A percentile compares a stretch with the other conserved stretches of the same genome.
phyloP scores from a whole-genome alignment of 2,329 filamentous ascomycete genomes.

The Thielaviopsis punctulata region DNA sequence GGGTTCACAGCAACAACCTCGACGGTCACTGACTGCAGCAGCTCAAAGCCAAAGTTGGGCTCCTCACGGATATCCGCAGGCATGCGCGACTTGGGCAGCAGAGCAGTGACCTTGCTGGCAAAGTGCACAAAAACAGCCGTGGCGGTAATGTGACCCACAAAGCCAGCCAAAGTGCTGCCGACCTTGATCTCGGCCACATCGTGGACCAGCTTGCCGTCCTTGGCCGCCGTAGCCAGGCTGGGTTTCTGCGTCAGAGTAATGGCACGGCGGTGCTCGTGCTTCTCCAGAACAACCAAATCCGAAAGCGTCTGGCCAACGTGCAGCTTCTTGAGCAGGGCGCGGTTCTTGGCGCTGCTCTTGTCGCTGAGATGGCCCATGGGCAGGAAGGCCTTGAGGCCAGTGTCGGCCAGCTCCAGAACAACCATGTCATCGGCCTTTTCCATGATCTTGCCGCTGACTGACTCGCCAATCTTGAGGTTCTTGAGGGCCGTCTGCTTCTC shows the following conservation, averaged over 20 bases:
- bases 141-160: conserved; percentile 67
- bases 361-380: conserved; percentile 69
- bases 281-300: conserved; percentile 74
- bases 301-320: conserved; percentile 67
- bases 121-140: conserved; percentile 84
- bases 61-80: conserved; percentile 49
- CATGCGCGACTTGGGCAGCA: conserved; percentile 66
- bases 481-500: conserved; percentile 64
- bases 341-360: conserved; percentile 62
- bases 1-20: conserved; percentile 57
- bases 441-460: conserved; percentile 65
- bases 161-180: conserved; percentile 55
- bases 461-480: conserved; percentile 51
- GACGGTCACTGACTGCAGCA: conserved; percentile 56
- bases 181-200: conserved; percentile 54
- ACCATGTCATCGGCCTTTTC: conserved; percentile 64
- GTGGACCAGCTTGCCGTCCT: conserved; percentile 53
- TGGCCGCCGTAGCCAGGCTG: conserved; percentile 58
- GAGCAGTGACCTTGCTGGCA: conserved; percentile 54
- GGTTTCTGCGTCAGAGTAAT: conserved; percentile 71
- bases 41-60: conserved; percentile 62
- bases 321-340: conserved; percentile 62
- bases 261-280: conserved; percentile 58
- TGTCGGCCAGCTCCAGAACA: conserved; percentile 57
- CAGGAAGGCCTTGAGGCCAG: conserved; percentile 61